Base-by-base conservation (phyloP, 371 early-diverging fungal genomes). In the Apophysomyces elegans region DNA sequence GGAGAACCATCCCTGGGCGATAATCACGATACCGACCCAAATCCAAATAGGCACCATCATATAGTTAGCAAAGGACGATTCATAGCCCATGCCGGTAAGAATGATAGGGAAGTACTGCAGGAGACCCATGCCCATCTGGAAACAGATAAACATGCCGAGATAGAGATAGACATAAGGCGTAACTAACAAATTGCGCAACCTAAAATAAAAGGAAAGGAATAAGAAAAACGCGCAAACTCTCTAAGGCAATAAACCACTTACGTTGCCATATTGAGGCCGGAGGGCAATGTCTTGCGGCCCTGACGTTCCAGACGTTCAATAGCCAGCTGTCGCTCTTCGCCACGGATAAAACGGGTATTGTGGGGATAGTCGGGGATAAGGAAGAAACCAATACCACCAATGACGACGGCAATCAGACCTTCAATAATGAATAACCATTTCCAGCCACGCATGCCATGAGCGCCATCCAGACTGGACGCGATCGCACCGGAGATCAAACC, bases 381-480 rank as follows among this genome's bases (percentile, higher is more conserved):
- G 54, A 76, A 78, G 66, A 70, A 79, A 7, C 80, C 82, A 9
- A 72, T 58, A n/a, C 74, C 6, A 7, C 82, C 78, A 54, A 85
- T 63, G 9, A 78, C 57, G 8, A 85, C 74, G 6, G 84, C 84
- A 9, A 83, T 73, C 13, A 81, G 47, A 14, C 87, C 86, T 65
- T 88, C 86, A 56, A 87, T 75, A 4, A 87, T 69, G 63, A 87
- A 87, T 37, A 88, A 67, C 83, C 87, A 88, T 59, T 84, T 82
- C 88, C 89, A 89, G 4, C 83, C 82, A 63, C 71, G 71, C 61
- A 84, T 77, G 12, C 84, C 77, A 14, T 80, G 69, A 7, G 75
- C 64, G 59, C 85, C 84, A 36, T 75, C 82, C 9, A 78, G 39
- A 26, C 68, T 56, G 7, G 62, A 41, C 13, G 78, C 50, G 59